Evolutionary conservation across 495 filamentous ascomycete genomes (phyloP).

Genomic region (Aspergillus nidulans): DNA sequence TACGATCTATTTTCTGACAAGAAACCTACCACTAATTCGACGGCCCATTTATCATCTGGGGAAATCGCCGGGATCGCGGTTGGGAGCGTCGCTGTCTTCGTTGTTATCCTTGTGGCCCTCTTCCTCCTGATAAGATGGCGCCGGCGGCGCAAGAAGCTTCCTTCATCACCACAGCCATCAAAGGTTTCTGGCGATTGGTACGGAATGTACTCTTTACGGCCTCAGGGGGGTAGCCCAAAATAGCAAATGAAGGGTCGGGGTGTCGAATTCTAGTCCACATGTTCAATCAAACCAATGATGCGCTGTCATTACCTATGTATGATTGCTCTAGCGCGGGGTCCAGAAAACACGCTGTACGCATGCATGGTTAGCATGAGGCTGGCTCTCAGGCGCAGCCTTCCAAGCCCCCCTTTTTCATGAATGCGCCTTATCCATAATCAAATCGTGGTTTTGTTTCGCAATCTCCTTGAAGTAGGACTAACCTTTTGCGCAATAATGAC

Average conservation of each 20-base stretch:
- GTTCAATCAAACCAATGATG: not conserved
- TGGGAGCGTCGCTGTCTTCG: not conserved
- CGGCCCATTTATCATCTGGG: not conserved
- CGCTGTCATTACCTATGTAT: too few species aligned
- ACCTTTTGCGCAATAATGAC: not conserved
- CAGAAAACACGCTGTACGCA: not conserved
- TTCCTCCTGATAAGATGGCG: not conserved
- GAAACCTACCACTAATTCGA: not conserved
- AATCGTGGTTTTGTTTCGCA: not conserved
- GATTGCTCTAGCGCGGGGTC: not conserved
- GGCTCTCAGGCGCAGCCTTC: not conserved
- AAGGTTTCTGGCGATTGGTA: not conserved
- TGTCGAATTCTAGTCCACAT: too few species aligned
- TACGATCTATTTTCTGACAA: conserved; percentile 15
- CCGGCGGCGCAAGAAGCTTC: not conserved
- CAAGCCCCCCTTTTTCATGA: not conserved
- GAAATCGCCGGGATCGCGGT: not conserved
- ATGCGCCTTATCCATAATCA: not conserved
- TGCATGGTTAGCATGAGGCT: not conserved
- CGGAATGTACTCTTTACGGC: not conserved
- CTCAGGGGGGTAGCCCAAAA: not conserved
- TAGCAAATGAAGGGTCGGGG: not conserved
- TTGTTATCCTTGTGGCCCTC: not conserved
- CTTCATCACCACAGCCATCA: not conserved
- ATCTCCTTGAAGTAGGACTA: not conserved